Conservation (phyloP, 768 basidiomycete genomes). For the Leccinum olivaceopallidum region DNA sequence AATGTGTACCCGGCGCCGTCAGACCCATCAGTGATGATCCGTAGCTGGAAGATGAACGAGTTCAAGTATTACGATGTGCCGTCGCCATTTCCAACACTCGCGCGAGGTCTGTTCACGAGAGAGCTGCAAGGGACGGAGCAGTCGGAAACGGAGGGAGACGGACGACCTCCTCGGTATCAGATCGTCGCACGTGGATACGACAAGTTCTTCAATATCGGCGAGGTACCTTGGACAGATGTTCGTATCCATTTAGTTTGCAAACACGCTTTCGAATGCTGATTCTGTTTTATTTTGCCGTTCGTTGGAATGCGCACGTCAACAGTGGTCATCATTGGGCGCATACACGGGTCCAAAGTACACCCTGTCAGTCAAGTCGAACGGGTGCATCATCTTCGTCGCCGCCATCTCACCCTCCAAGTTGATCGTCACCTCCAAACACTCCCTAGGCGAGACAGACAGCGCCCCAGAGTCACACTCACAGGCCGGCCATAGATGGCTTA, state of each 20-base stretch:
- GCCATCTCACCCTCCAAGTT: slow-evolving; percentile 75
- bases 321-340: slow-evolving; percentile 76
- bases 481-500: slow-evolving; percentile 83
- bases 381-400: slow-evolving; percentile 95
- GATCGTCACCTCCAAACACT: slow-evolving; percentile 91
- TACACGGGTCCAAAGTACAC: slow-evolving; percentile 79
- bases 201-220: slow-evolving; percentile 98
- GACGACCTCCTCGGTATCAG: slow-evolving; percentile 39
- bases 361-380: slow-evolving; percentile 91
- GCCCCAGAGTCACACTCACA: slow-evolving; percentile 67
- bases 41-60: slow-evolving; percentile 98
- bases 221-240: slow-evolving; percentile 94
- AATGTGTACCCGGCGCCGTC: slow-evolving; percentile 57
- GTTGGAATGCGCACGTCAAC: background rate
- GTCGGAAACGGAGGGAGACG: slow-evolving; percentile 26
- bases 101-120: slow-evolving; percentile 82
- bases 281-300: background rate
- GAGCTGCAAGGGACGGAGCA: slow-evolving; percentile 38
- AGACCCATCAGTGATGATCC: slow-evolving; percentile 53
- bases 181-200: slow-evolving; percentile 94
- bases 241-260: slow-evolving; percentile 29
- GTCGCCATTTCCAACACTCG: slow-evolving; percentile 93
- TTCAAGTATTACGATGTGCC: slow-evolving; percentile 90
- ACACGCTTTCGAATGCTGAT: background rate
- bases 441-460: slow-evolving; percentile 60